Evolutionary conservation across 441 rosid species (phyloP).

Genomic region (Mallotus repandus): DNA sequence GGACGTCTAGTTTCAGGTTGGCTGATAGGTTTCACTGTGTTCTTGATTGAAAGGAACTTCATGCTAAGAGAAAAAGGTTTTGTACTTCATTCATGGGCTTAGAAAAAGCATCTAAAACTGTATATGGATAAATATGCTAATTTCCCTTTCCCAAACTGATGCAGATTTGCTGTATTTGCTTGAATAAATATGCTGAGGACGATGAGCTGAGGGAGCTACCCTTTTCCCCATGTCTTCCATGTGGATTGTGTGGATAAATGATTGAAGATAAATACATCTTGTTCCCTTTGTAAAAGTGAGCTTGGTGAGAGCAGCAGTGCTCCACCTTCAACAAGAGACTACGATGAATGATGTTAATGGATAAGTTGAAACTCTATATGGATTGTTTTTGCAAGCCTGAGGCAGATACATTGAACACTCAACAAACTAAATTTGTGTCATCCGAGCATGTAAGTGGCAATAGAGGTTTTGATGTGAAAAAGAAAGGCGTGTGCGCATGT

Average conservation of each 20-base stretch:
- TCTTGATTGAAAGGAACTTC: too few species aligned
- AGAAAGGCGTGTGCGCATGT: too few species aligned
- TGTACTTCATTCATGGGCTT: too few species aligned
- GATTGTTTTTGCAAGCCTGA: neutral
- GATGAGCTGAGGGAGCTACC: slow-evolving; percentile 90
- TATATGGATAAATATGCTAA: too few species aligned
- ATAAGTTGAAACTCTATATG: neutral
- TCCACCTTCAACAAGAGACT: neutral
- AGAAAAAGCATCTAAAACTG: too few species aligned
- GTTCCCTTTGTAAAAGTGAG: slow-evolving; percentile 91
- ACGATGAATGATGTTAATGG: neutral
- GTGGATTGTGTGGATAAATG: slow-evolving; percentile 90
- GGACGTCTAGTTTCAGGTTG: too few species aligned
- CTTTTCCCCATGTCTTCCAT: slow-evolving; percentile 79
- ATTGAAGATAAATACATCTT: slow-evolving; percentile 83
- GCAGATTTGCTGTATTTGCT: slow-evolving; percentile 94
- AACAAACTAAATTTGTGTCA: neutral
- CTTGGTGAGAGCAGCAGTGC: slow-evolving; percentile 50
- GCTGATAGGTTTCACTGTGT: too few species aligned
- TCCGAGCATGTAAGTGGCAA: neutral
- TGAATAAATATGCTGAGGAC: slow-evolving; percentile 70
- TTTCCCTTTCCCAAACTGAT: neutral
- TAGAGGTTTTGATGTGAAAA: too few species aligned
- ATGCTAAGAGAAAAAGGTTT: too few species aligned
- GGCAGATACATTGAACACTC: neutral